Evolutionary conservation across 257 asterid genomes (phyloP).

Genomic region (Craterostigma plantagineum): DNA sequence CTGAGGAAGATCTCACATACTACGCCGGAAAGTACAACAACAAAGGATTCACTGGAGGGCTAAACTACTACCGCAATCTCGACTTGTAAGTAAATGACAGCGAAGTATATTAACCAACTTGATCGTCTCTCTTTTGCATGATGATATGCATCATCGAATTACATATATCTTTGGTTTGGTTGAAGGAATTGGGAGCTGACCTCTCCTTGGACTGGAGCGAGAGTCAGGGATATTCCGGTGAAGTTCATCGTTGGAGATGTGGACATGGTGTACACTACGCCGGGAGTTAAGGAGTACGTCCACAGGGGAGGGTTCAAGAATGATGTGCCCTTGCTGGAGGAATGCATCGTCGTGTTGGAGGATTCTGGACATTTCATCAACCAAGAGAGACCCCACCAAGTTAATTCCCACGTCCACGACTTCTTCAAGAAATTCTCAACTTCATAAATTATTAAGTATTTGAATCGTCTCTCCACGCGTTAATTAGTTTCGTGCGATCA

Average conservation of each 20-base stretch:
- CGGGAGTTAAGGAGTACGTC: slow-evolving; percentile 74
- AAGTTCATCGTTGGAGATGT: slow-evolving; percentile 54
- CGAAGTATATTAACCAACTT: too few relatives aligned
- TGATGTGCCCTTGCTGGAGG: slow-evolving; percentile 70
- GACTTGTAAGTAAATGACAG: slow-evolving; percentile 71
- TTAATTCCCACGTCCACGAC: too few relatives aligned
- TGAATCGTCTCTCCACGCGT: too few relatives aligned
- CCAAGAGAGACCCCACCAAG: slow-evolving; percentile 62
- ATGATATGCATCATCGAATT: not conserved
- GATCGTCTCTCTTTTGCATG: not conserved
- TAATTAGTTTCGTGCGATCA: too few relatives aligned
- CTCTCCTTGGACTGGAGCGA: slow-evolving; percentile 59
- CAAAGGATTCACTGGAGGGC: slow-evolving; percentile 76
- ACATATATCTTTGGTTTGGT: not conserved
- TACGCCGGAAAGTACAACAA: slow-evolving; percentile 30
- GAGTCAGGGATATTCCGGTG: slow-evolving; percentile 46
- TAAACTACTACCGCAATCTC: slow-evolving; percentile 75
- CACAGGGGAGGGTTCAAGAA: slow-evolving; percentile 68
- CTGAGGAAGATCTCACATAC: slow-evolving; percentile 46
- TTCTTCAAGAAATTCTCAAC: too few relatives aligned
- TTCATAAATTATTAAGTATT: too few relatives aligned
- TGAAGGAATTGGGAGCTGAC: slow-evolving; percentile 81
- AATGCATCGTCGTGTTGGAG: slow-evolving; percentile 38
- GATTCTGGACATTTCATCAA: slow-evolving; percentile 75
- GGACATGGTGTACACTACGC: slow-evolving; percentile 66